Evolutionary conservation across 2,329 filamentous ascomycete species (phyloP).

Genomic region (Talaromyces sp.): DNA sequence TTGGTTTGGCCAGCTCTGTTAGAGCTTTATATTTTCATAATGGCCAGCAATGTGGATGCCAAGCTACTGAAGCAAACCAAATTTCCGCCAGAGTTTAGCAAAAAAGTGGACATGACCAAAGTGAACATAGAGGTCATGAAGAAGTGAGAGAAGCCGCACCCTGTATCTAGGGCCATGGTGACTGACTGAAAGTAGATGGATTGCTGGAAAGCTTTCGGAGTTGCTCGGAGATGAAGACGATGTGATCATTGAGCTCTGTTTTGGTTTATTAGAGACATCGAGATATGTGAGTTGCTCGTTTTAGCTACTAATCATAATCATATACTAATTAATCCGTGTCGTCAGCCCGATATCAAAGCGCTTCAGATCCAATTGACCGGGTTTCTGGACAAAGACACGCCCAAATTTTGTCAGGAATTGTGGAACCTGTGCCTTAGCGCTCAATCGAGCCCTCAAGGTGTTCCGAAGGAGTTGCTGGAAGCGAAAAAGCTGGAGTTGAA

Average conservation of each 20-base stretch:
- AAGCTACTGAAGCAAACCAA: slow-evolving; percentile 89
- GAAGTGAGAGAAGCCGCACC: slow-evolving; percentile 59
- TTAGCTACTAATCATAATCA: not conserved
- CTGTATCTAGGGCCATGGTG: slow-evolving; percentile 16
- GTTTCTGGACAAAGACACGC: slow-evolving; percentile 89
- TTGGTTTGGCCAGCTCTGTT: not conserved
- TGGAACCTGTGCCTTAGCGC: slow-evolving; percentile 91
- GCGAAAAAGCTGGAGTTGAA: slow-evolving; percentile 94
- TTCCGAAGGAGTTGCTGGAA: slow-evolving; percentile 90
- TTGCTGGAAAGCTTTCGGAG: slow-evolving; percentile 78
- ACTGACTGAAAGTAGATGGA: slow-evolving; percentile 64
- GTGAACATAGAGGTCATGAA: slow-evolving; percentile 98
- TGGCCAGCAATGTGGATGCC: slow-evolving; percentile 81
- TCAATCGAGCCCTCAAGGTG: slow-evolving; percentile 80
- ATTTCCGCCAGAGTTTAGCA: slow-evolving; percentile 87
- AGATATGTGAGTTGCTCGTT: slow-evolving; percentile 61
- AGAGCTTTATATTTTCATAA: slow-evolving; percentile 37
- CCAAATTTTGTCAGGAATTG: slow-evolving; percentile 84
- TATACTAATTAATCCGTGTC: slow-evolving; percentile 23
- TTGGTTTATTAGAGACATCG: slow-evolving; percentile 65
- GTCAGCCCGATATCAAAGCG: slow-evolving; percentile 90
- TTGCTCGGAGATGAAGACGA: slow-evolving; percentile 93
- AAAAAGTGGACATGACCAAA: slow-evolving; percentile 96
- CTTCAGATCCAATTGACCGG: slow-evolving; percentile 92
- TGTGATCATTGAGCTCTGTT: slow-evolving; percentile 83